A percentile compares a stretch with the other conserved stretches of the same genome.
Conservation (phyloP, 768 basidiomycete species). For the Hysterangium stoloniferum region DNA sequence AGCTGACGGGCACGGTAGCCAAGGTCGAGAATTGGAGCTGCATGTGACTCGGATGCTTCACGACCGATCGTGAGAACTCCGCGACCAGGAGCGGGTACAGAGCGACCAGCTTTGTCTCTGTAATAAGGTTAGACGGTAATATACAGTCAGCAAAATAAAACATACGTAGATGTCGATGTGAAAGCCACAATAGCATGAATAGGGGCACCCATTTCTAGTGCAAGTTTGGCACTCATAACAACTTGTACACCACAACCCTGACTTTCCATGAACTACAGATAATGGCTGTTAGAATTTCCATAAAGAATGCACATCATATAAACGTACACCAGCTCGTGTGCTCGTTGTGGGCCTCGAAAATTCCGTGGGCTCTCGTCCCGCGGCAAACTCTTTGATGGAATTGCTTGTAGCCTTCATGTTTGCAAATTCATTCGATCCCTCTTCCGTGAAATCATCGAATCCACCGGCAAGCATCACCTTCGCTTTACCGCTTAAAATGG, state of each 20-base stretch:
- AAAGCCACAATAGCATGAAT: conserved; percentile 92
- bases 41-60: conserved; percentile 71
- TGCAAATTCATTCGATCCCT: conserved; percentile 97
- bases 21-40: conserved; percentile 74
- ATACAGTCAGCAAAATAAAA: conserved; percentile 12
- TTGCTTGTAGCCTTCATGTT: conserved; percentile 99
- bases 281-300: not conserved
- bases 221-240: conserved; percentile 94
- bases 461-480: conserved; percentile 99
- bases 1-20: conserved; percentile 91
- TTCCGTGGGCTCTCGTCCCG: conserved; percentile 98
- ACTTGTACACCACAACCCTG: conserved; percentile 96
- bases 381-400: conserved; percentile 93
- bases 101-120: conserved; percentile 97
- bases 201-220: conserved; percentile 86
- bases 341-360: conserved; percentile 97
- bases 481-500: conserved; percentile 89
- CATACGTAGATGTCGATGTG: conserved; percentile 93
- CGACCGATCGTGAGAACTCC: conserved; percentile 87
- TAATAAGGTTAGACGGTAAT: conserved; percentile 8
- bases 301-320: not conserved
- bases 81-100: conserved; percentile 92
- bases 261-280: conserved; percentile 81
- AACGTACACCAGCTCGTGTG: conserved; percentile 83
- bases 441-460: conserved; percentile 96